phyloP scores from a whole-genome alignment of 2,329 filamentous ascomycete genomes.

The Ophiocordyceps australis region DNA sequence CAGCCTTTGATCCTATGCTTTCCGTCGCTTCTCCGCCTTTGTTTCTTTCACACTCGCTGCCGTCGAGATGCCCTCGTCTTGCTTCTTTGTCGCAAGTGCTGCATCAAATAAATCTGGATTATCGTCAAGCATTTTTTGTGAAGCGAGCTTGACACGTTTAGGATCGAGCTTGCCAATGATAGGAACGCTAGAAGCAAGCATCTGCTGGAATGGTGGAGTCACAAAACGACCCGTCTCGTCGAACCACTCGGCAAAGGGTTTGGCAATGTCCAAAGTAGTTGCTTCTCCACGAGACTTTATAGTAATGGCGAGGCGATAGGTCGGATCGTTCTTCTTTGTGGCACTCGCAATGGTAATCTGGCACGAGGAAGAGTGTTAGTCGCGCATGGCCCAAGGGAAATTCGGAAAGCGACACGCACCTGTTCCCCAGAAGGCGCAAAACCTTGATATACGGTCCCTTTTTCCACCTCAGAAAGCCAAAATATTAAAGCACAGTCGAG shows the following conservation, averaged over 20 bases:
- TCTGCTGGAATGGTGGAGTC: slow-evolving; percentile 58
- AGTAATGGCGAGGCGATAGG: slow-evolving; percentile 58
- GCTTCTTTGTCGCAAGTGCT: slow-evolving; percentile 17
- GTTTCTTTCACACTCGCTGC: slow-evolving; percentile 12
- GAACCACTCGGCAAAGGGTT: slow-evolving; percentile 61
- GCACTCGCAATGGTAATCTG: slow-evolving; percentile 58
- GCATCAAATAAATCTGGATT: slow-evolving; percentile 30
- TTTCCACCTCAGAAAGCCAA: slow-evolving; percentile 77
- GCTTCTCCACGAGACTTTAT: slow-evolving; percentile 21
- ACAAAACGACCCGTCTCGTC: slow-evolving; percentile 56
- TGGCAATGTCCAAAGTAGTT: slow-evolving; percentile 33
- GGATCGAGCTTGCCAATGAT: slow-evolving; percentile 49
- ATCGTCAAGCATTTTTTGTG: slow-evolving; percentile 17
- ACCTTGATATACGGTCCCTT: slow-evolving; percentile 66
- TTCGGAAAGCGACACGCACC: slow-evolving; percentile 20
- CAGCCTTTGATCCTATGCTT: no score
- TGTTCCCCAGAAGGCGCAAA: slow-evolving; percentile 44
- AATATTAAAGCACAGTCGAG: slow-evolving; percentile 63
- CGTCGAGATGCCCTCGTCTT: slow-evolving; percentile 7
- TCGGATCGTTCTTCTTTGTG: slow-evolving; percentile 62
- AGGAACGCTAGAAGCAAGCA: slow-evolving; percentile 51
- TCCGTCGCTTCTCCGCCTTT: slow-evolving; percentile 28
- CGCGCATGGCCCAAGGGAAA: not conserved
- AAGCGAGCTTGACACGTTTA: slow-evolving; percentile 25
- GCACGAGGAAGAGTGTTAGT: slow-evolving; percentile 1